Evolutionary conservation across 2,329 filamentous ascomycete genomes (phyloP).

Genomic region (Talaromyces sp.): DNA sequence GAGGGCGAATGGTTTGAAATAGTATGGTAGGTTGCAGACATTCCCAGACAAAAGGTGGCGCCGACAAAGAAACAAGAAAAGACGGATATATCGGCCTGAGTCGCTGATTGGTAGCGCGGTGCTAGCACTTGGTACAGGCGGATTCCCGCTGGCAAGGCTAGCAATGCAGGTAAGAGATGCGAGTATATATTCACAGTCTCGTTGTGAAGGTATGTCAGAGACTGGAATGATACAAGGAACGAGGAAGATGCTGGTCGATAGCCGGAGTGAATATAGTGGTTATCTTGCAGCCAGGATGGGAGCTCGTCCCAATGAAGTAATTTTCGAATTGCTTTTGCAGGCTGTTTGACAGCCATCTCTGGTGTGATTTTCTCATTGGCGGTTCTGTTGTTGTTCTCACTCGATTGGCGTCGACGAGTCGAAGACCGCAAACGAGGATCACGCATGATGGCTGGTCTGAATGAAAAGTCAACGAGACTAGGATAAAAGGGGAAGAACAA

Average conservation of each 20-base stretch:
- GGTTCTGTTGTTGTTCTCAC: constrained; percentile 14
- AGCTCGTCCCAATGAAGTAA: constrained; percentile 50
- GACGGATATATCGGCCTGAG: constrained; percentile 59
- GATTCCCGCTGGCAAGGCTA: constrained; percentile 49
- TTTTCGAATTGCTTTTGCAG: constrained; percentile 26
- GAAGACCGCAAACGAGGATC: constrained; percentile 29
- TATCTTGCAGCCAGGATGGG: constrained; percentile 56
- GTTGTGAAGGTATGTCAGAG: constrained; percentile 61
- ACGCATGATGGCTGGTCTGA: constrained; percentile 9
- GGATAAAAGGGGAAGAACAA: background rate
- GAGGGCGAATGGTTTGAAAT: constrained; percentile 75
- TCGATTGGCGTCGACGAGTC: constrained; percentile 21
- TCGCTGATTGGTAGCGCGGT: constrained; percentile 62
- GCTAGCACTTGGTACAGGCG: constrained; percentile 55
- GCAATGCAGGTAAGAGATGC: constrained; percentile 62
- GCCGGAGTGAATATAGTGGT: constrained; percentile 62
- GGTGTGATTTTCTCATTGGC: constrained; percentile 22
- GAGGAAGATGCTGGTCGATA: constrained; percentile 62
- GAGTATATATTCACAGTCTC: constrained; percentile 68
- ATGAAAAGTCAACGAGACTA: constrained; percentile 4
- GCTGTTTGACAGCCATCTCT: constrained; percentile 25
- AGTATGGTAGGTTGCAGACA: constrained; percentile 81
- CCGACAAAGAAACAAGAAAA: constrained; percentile 77
- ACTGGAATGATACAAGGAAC: constrained; percentile 53
- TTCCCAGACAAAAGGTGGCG: constrained; percentile 66